Percentiles rank a stretch among this genome's conserved stretches.
phyloP scores from a whole-genome alignment of 768 basidiomycete species.

The Xerocomus potaroensis region DNA sequence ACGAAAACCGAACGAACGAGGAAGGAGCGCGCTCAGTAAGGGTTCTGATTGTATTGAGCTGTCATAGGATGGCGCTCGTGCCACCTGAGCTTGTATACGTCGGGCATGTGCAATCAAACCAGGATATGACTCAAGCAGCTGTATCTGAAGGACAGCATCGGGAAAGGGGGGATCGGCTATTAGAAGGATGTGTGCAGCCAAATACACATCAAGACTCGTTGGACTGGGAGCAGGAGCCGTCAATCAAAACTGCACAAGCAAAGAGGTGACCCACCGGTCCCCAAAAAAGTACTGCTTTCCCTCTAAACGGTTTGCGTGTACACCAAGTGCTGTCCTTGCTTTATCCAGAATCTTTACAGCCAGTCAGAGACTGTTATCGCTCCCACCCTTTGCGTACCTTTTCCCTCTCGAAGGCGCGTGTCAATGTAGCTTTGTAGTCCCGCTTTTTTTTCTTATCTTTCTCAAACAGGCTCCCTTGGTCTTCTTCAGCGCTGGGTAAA shows the following conservation, averaged over 20 bases:
- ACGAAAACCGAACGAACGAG: slow-evolving; percentile 28
- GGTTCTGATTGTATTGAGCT: slow-evolving; percentile 18
- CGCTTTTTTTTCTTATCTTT: slow-evolving; percentile 31
- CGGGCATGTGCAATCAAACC: slow-evolving; percentile 55
- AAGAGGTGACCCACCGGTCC: slow-evolving; percentile 37
- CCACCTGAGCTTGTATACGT: slow-evolving; percentile 37
- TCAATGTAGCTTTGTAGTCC: slow-evolving; percentile 38
- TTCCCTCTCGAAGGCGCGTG: slow-evolving; percentile 58
- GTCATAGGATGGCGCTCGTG: slow-evolving; percentile 25
- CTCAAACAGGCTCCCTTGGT: slow-evolving; percentile 36
- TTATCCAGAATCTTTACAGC: slow-evolving; percentile 54
- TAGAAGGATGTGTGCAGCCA: slow-evolving; percentile 68
- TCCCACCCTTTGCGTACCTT: slow-evolving; percentile 36
- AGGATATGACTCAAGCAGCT: slow-evolving; percentile 55
- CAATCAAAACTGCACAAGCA: not conserved
- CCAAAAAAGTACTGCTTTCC: slow-evolving; percentile 48
- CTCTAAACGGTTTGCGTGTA: slow-evolving; percentile 54
- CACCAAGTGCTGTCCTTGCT: slow-evolving; percentile 51
- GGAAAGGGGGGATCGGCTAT: slow-evolving; percentile 57
- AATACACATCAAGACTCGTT: slow-evolving; percentile 57
- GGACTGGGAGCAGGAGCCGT: slow-evolving; percentile 37
- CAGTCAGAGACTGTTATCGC: slow-evolving; percentile 2
- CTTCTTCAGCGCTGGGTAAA: slow-evolving; percentile 36
- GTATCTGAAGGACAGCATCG: slow-evolving; percentile 51
- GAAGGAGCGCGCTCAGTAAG: slow-evolving; percentile 37